Base-by-base conservation (phyloP, 177 flowering plant genomes). In the Telopea speciosissima region DNA sequence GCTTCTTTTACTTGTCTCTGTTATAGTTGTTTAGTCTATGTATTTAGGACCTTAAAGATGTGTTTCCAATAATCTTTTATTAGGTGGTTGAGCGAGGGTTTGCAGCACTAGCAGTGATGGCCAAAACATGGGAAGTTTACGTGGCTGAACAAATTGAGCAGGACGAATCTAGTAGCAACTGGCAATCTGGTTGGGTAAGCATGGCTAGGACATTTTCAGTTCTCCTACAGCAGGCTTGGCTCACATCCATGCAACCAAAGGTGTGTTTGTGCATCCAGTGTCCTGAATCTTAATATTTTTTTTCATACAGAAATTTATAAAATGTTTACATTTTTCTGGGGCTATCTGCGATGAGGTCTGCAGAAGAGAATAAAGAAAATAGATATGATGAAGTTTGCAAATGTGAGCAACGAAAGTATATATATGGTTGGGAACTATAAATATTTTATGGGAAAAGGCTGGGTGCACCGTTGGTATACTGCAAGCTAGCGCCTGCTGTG, bases 161-260 rank as follows among this genome's bases (percentile, higher is more conserved):
- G 75, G 74, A 75, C 68, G 81, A 83, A 67, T 70, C 78, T 31
- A 52, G 65, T 76, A 77, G 80, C 31, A 76, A 74, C 45, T 81
- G 83, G 86, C 71, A 42, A 69, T 73, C 82, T 73, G 85, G 87
- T 74, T 81, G 70, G 79, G 69, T 73, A 68, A 67, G 75, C 68
- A 84, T 85, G 60, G 75, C 82, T 59, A 83, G 76, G 72, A 79
- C 83, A 23, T 87, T 86, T 70, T 81, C 93, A 65, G 73, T 70
- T 62, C 89, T 91, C 52, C 68, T 91, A 80, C 90, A 87, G 58
- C 82, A 80, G 68, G 91, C 90, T 68, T 91, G 94, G 94, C 79
- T 87, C 61, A 58, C 68, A 59, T 74, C 84, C 16, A 23, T 67
- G 19, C 69, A 79, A 45, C 45, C 66, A 44, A 45, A 70, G 88